Percentiles rank a stretch among this genome's conserved stretches.
Conservation (phyloP, 1,284 basidiomycete genomes). For the Somion occarium region DNA sequence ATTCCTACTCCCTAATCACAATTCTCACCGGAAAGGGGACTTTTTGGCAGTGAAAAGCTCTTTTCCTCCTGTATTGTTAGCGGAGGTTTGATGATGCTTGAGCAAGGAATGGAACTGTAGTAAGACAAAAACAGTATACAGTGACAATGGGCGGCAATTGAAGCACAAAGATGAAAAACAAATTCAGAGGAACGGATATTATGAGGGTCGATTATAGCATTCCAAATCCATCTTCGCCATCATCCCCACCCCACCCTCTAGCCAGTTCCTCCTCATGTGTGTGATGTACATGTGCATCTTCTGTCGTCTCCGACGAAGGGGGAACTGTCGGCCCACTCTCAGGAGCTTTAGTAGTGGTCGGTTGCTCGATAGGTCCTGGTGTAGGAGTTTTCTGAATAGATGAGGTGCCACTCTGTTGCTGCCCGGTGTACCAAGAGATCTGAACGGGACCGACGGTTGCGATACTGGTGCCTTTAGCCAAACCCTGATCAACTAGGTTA, state of each 20-base stretch:
- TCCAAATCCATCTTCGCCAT: constrained; percentile 62
- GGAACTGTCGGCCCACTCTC: not conserved
- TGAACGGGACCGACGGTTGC: constrained; percentile 60
- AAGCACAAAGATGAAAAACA: no score
- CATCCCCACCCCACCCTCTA: constrained; percentile 61
- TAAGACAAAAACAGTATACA: no score
- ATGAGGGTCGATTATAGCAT: constrained; percentile 36
- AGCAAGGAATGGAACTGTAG: no score
- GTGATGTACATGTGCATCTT: constrained; percentile 12
- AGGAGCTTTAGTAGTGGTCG: not conserved
- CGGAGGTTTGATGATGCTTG: no score
- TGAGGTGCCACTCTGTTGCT: constrained; percentile 15
- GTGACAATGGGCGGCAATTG: no score
- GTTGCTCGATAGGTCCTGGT: constrained; percentile 11
- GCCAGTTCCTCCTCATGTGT: constrained; percentile 50
- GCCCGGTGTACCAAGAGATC: constrained; percentile 56
- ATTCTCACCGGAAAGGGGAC: no score
- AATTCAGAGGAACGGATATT: no score
- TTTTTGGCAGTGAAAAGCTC: no score
- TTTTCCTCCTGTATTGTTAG: no score
- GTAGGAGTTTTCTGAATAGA: constrained; percentile 8
- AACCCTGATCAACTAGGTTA: constrained; percentile 38
- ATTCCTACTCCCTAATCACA: no score
- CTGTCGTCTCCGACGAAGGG: constrained; percentile 9
- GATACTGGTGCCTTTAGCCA: constrained; percentile 63